Evolutionary conservation across 257 asterid genomes (phyloP).

Genomic region (Solanum neorickii): DNA sequence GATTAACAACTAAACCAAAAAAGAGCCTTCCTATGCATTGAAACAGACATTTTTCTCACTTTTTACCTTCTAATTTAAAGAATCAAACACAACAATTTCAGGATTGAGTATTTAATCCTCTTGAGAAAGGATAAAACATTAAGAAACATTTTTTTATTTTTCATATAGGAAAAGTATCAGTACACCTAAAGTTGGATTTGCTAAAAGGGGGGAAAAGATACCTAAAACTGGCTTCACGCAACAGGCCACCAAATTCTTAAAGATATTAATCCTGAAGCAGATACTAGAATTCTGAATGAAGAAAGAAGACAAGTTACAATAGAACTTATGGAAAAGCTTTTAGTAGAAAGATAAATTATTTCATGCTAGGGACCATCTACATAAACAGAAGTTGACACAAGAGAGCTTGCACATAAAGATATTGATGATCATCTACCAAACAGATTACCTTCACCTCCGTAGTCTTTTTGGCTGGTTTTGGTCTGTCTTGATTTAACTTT

Average conservation of each 20-base stretch:
- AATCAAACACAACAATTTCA: not conserved
- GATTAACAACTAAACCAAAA: not conserved
- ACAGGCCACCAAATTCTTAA: constrained; percentile 1
- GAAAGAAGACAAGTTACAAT: not conserved
- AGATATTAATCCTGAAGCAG: constrained; percentile 4
- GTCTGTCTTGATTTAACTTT: constrained; percentile 14
- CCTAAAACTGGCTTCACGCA: constrained; percentile 6
- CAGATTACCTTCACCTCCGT: constrained; percentile 47
- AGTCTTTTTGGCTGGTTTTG: constrained; percentile 27
- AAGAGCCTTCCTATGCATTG: not conserved
- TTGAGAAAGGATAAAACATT: not conserved
- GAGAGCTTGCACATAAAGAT: not conserved
- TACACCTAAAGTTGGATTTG: not conserved
- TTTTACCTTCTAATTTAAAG: not conserved
- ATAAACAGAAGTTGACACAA: not conserved
- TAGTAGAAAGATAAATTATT: not conserved
- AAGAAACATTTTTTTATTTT: not conserved
- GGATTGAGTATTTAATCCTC: not conserved
- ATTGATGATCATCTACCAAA: not conserved
- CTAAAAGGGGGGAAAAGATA: not conserved
- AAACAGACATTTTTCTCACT: not conserved
- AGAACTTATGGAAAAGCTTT: not conserved
- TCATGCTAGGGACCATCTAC: not conserved
- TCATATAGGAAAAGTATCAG: not conserved
- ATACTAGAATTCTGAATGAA: not conserved